phyloP scores from a whole-genome alignment of 257 asterid species.

The Solanum megistacrolobum region DNA sequence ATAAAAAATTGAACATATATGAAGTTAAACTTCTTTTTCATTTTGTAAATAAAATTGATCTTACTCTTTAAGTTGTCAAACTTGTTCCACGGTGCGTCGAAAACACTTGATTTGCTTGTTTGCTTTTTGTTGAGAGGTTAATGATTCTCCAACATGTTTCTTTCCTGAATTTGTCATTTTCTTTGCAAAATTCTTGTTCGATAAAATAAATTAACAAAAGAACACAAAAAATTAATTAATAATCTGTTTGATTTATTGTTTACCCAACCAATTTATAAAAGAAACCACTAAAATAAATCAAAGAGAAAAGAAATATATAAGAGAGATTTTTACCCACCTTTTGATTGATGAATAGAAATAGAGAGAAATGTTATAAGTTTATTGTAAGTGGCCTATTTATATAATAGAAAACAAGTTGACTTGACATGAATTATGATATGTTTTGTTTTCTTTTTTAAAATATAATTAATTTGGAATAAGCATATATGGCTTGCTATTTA shows the following conservation, averaged over 20 bases:
- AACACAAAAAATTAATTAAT: not conserved
- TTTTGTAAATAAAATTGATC: not conserved
- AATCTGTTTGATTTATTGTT: not conserved
- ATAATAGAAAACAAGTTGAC: not conserved
- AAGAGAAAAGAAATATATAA: not conserved
- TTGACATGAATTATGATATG: not conserved
- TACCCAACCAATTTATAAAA: not conserved
- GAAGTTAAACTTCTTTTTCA: not conserved
- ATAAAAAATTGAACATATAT: not conserved
- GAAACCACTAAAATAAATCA: not conserved
- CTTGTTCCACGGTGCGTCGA: conserved; percentile 47
- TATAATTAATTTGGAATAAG: no score
- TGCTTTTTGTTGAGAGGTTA: conserved; percentile 18
- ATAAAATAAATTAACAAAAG: not conserved
- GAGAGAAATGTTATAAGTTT: not conserved
- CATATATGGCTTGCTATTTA: no score
- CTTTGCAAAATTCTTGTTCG: not conserved
- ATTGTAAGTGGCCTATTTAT: not conserved
- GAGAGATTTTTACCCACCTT: not conserved
- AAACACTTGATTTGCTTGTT: conserved; percentile 28
- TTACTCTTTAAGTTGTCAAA: conserved; percentile 57
- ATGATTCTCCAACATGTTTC: conserved; percentile 17
- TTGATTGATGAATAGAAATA: not conserved
- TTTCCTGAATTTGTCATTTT: conserved; percentile 21
- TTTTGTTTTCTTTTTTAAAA: not conserved